Conservation (phyloP, 768 basidiomycete species). For the Boletellus emodensis region DNA sequence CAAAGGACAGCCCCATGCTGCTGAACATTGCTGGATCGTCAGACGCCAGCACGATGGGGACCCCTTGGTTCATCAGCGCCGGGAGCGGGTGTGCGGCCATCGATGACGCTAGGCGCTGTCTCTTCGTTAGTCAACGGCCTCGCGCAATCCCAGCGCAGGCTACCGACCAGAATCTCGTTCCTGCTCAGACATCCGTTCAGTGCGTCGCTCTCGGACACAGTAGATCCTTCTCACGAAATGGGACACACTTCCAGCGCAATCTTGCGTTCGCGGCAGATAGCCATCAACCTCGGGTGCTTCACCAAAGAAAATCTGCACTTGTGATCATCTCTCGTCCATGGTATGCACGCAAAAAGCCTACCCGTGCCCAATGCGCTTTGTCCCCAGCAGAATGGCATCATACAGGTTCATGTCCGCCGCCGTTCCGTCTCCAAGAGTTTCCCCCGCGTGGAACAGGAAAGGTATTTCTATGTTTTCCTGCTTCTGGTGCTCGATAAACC, state of each 20-base stretch:
- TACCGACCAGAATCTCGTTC: slow-evolving; percentile 62
- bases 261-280: slow-evolving; percentile 37
- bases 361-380: slow-evolving; percentile 51
- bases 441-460: slow-evolving; percentile 48
- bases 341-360: slow-evolving; percentile 13
- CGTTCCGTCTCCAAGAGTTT: slow-evolving; percentile 45
- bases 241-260: slow-evolving; percentile 48
- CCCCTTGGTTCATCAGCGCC: slow-evolving; percentile 60
- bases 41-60: slow-evolving; percentile 64
- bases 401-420: slow-evolving; percentile 44
- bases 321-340: neutral
- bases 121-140: neutral
- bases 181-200: slow-evolving; percentile 29
- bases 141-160: neutral
- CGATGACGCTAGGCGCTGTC: slow-evolving; percentile 64
- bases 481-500: slow-evolving; percentile 36
- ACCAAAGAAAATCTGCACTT: slow-evolving; percentile 38
- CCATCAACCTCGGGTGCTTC: slow-evolving; percentile 46
- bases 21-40: slow-evolving; percentile 75
- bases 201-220: neutral
- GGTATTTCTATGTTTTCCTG: slow-evolving; percentile 31
- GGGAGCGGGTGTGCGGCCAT: slow-evolving; percentile 76
- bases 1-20: slow-evolving; percentile 69
- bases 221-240: slow-evolving; percentile 37
- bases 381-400: slow-evolving; percentile 47